phyloP scores from a whole-genome alignment of 2,329 filamentous ascomycete species.

The Laburnicola sp. region DNA sequence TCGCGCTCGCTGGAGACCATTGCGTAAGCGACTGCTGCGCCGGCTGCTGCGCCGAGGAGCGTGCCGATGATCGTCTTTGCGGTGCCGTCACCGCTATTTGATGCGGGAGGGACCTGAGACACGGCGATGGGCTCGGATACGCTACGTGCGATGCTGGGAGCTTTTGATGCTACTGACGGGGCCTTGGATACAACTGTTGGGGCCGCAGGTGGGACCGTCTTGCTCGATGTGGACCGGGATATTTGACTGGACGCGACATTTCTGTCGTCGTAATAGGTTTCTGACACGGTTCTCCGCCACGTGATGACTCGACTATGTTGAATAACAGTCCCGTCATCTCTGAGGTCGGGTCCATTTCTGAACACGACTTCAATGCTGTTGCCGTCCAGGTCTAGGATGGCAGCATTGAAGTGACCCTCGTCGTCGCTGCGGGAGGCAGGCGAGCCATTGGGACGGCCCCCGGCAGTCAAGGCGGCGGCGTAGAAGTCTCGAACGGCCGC shows the following conservation, averaged over 20 bases:
- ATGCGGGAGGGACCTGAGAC: slow-evolving; percentile 27
- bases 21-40: slow-evolving; percentile 74
- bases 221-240: slow-evolving; percentile 23
- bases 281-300: slow-evolving; percentile 39
- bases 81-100: slow-evolving; percentile 51
- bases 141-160: slow-evolving; percentile 34
- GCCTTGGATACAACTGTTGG: slow-evolving; percentile 29
- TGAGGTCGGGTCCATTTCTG: slow-evolving; percentile 48
- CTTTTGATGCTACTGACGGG: slow-evolving; percentile 21
- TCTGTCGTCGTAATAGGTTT: slow-evolving; percentile 36
- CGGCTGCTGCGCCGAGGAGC: slow-evolving; percentile 76
- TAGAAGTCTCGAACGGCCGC: slow-evolving; percentile 73
- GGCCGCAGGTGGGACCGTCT: slow-evolving; percentile 27
- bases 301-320: slow-evolving; percentile 52
- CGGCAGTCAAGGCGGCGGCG: slow-evolving; percentile 67
- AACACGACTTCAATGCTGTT: slow-evolving; percentile 82
- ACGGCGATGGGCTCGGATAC: slow-evolving; percentile 37
- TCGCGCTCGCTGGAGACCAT: slow-evolving; percentile 65
- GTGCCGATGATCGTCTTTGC: slow-evolving; percentile 72
- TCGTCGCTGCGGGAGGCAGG: slow-evolving; percentile 58
- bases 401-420: slow-evolving; percentile 63
- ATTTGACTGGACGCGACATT: slow-evolving; percentile 38
- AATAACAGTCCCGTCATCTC: slow-evolving; percentile 46
- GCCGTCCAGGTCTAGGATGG: slow-evolving; percentile 75
- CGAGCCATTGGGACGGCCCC: slow-evolving; percentile 61